Percentiles rank a stretch among this genome's conserved stretches.
Evolutionary conservation across 2,329 filamentous ascomycete species (phyloP).

Genomic region (Phialemoniopsis sp.): DNA sequence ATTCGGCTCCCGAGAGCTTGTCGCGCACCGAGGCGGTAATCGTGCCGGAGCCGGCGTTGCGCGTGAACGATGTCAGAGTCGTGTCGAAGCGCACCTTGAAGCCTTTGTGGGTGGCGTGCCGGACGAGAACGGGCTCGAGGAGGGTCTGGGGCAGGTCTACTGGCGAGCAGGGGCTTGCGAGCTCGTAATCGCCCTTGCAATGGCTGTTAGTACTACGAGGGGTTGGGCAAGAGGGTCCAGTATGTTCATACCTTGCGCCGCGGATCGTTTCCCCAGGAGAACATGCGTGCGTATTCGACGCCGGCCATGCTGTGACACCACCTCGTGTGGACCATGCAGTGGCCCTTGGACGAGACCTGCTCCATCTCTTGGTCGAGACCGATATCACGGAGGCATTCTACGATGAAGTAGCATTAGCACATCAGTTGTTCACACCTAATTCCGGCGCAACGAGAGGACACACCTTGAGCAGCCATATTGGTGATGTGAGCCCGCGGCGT

Average conservation of each 20-base stretch:
- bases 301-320: conserved; percentile 50
- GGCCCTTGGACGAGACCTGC: conserved; percentile 27
- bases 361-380: conserved; percentile 39
- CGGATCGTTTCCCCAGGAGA: conserved; percentile 48
- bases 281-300: conserved; percentile 42
- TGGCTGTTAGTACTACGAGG: conserved; percentile 23
- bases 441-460: neutral
- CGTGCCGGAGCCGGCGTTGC: conserved; percentile 17
- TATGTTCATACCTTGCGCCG: conserved; percentile 38
- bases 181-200: conserved; percentile 35
- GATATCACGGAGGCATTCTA: conserved; percentile 50
- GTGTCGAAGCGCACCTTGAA: conserved; percentile 39
- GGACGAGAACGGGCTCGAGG: conserved; percentile 41
- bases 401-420: neutral
- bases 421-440: neutral
- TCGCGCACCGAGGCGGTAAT: conserved; percentile 20
- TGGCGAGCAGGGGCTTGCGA: conserved; percentile 36
- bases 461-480: conserved; percentile 50
- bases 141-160: conserved; percentile 43
- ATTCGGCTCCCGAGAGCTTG: conserved; percentile 11
- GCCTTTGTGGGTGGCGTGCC: conserved; percentile 30
- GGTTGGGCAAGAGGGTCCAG: conserved; percentile 5
- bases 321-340: conserved; percentile 43
- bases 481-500: conserved; percentile 59
- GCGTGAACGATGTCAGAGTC: conserved; percentile 24